Evolutionary conservation across 306 rosid genomes (phyloP), one percentile per base, ranked within the genome.

Genomic region (Herpetospermum pedunculosum): DNA sequence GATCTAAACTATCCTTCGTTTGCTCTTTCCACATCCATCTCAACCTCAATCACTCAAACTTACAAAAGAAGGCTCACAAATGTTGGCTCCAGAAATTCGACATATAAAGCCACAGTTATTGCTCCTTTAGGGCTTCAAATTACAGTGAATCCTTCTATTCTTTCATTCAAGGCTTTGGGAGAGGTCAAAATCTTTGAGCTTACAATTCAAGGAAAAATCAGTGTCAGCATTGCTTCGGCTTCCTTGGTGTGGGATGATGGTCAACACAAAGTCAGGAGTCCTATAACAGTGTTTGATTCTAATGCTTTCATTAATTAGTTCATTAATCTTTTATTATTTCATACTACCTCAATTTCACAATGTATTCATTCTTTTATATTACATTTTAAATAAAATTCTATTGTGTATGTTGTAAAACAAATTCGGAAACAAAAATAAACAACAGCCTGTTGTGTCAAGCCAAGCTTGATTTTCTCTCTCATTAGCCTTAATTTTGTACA

Each of bases 1-100:
- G 84, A 85, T 23, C 58, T 89, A 3, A 89, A 89, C 41, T 89
- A 87, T 37, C 86, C 92, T 6, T 84, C 88, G 0, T 80, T 87
- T 38, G 70, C 85, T 54, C 81, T 84, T 41, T 32, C 76, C 12
- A 49, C 21, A 5, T 1, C 43, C 2, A 38, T 46, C 41, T 50
- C 77, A 5, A 44, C 72, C 47, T 11, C 53, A 1, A 59, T 87
- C 4, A 73, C 37, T 34, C 79, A 77, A 1, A 59, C 41, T 29
- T 86, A 80, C 16, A 21, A 12, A 4, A 72, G 89, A 75, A 79
- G 77, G 0, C 82, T 78, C 46, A 87, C 89, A 12, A 81, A 84
- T 67, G 89, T 86, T 21, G 89, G 91, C 10, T 77, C 82, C 0
- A 15, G 72, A 11, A 48, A 8, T 1, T 80, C 91, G 0, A 81